Evolutionary conservation across 305 asterid genomes (phyloP), one percentile per base, ranked within the genome.

Genomic region (Rubia tinctorum): DNA sequence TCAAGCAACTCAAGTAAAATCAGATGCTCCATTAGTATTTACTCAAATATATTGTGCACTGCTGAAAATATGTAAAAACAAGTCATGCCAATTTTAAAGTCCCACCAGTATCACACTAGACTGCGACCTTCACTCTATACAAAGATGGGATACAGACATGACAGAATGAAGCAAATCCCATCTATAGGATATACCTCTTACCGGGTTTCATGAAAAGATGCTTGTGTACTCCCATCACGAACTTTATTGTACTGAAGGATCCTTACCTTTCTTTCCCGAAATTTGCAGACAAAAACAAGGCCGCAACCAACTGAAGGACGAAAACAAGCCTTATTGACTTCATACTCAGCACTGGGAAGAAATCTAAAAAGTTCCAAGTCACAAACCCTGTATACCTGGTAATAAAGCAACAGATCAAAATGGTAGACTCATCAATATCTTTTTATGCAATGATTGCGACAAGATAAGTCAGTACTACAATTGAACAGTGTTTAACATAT

Each of bases 291-390:
- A 73, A 75, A 71, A 71, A 92, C 93, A 87, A 95, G 88, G 75
- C 98, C 99, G 69, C 96, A 92, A 22, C 99, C 98, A 68, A 86
- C 96, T 75, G 89, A 80, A 75, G 98, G 99, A 84, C 92, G 98
- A 82, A 95, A 95, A 79, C 96, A 95, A 75, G 99, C 99, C 0
- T 89, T 97, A 72, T 95, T 95, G 75, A 95, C 98, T 90, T 92
- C 98, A 75, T 95, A 98, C 83, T 95, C 98, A 43, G 98, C 96
- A 79, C 96, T 95, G 75, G 99, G 94, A 77, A 92, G 98, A 74
- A 90, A 90, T 80, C 95, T 89, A 75, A 95, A 96, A 73, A 91
- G 96, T 86, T 95, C 99, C 99, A 92, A 91, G 81, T 92, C 97
- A 42, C 90, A 89, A 79, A 92, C 96, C 82, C 96, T 85, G 77